Evolutionary conservation across 2,329 filamentous ascomycete species (phyloP).

Genomic region (Cordyceps tenuipes): DNA sequence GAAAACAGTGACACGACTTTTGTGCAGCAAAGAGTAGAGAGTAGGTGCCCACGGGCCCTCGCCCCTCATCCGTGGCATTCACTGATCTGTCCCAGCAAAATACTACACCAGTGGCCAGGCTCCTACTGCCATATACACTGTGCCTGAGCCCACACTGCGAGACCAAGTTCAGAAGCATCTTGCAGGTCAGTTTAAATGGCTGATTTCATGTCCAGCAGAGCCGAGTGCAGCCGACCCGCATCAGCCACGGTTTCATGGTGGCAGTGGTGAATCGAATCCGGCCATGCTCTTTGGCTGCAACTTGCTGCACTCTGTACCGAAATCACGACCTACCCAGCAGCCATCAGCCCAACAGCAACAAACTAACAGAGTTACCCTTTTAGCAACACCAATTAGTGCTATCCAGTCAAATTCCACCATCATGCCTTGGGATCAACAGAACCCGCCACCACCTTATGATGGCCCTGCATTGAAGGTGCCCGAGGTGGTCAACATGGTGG

Average conservation of each 20-base stretch:
- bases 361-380: constrained; percentile 35
- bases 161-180: constrained; percentile 34
- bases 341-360: constrained; percentile 10
- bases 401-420: not conserved
- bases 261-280: constrained; percentile 16
- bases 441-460: constrained; percentile 19
- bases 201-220: constrained; percentile 32
- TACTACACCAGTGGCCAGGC: not conserved
- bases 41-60: not conserved
- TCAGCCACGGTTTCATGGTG: constrained; percentile 12
- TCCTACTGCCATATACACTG: constrained; percentile 16
- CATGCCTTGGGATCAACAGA: constrained; percentile 19
- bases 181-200: constrained; percentile 43
- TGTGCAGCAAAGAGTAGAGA: not conserved
- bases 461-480: constrained; percentile 21
- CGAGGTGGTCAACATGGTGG: constrained; percentile 22
- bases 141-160: constrained; percentile 18
- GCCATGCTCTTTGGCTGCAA: constrained; percentile 42
- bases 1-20: constrained; percentile 6
- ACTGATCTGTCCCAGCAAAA: constrained; percentile 1
- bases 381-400: constrained; percentile 33
- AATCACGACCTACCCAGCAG: constrained; percentile 16
- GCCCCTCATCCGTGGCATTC: constrained; percentile 14
- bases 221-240: constrained; percentile 17
- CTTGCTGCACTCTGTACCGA: constrained; percentile 33